These are phyloP conservation scores for Pleomassaria siparia DNA, from an alignment of 2,329 filamentous ascomycete species.

Conservation along the genomic window DNA sequence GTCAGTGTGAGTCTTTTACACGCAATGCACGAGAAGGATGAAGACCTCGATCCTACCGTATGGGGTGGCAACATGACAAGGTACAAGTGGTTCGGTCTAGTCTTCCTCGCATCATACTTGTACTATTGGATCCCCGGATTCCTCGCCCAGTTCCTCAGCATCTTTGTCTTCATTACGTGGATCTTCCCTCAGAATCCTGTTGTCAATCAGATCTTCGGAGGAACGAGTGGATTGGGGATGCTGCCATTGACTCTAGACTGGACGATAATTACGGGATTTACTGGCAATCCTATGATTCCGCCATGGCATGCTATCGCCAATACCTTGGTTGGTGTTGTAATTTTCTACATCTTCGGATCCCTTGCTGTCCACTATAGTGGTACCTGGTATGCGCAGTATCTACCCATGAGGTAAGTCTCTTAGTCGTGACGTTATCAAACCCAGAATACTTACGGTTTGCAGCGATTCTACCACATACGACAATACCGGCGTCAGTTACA, in stretches of 20 bases:
- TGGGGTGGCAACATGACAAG: conserved; percentile 27
- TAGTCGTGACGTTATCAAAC: not conserved
- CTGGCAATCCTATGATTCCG: conserved; percentile 18
- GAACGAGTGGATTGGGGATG: conserved; percentile 23
- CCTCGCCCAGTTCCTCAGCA: conserved; percentile 19
- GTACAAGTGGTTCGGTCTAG: conserved; percentile 25
- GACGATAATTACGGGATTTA: conserved; percentile 20
- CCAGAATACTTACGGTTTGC: conserved; percentile 56
- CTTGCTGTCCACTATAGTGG: conserved; percentile 66
- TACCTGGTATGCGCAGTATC: conserved; percentile 63
- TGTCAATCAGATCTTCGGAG: conserved; percentile 31
- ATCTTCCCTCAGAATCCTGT: conserved; percentile 26
- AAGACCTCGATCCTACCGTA: conserved; percentile 19
- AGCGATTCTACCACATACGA: conserved; percentile 71
- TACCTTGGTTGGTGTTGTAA: conserved; percentile 64
- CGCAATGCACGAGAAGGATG: conserved; percentile 25
- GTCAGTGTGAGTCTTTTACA: conserved; percentile 24
- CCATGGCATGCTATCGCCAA: conserved; percentile 64
- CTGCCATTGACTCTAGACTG: conserved; percentile 30
- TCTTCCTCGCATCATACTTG: conserved; percentile 20
- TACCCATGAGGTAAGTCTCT: conserved; percentile 13
- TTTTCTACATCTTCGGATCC: conserved; percentile 61
- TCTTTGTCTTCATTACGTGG: conserved; percentile 31
- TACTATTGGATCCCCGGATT: conserved; percentile 34
- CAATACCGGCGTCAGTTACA: conserved; percentile 66